Percentiles rank a stretch among this genome's conserved stretches.
These are phyloP conservation scores for Blastobotrys raffinosifermentans DNA, from an alignment of 1,139 yeast species.

Conservation along the genomic window DNA sequence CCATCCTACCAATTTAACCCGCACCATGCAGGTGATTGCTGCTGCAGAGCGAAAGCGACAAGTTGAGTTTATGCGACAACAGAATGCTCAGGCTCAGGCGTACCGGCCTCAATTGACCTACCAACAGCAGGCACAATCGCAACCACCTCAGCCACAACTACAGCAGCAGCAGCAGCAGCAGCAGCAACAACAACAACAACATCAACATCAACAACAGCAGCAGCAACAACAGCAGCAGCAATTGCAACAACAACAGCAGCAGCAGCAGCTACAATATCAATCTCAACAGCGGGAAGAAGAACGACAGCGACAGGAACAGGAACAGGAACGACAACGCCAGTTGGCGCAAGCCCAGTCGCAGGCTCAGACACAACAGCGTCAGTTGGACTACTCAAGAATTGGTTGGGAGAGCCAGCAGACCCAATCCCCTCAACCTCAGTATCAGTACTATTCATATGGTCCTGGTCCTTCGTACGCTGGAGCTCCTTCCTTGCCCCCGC, in stretches of 20 bases:
- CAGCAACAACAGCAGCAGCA: slow-evolving; percentile 8
- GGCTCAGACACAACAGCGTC: slow-evolving; percentile 5
- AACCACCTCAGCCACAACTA: slow-evolving; percentile 14
- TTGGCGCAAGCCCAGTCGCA: slow-evolving; percentile 9
- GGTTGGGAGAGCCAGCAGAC: no score
- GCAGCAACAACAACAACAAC: slow-evolving; percentile 12
- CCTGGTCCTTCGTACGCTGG: no score
- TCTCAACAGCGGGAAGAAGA: slow-evolving; percentile 4
- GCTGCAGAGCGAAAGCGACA: slow-evolving; percentile 32
- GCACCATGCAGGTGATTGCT: slow-evolving; percentile 34
- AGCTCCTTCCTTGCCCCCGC: no score
- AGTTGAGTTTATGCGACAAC: slow-evolving; percentile 21
- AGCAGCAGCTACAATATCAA: slow-evolving; percentile 7
- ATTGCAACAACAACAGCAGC: slow-evolving; percentile 7
- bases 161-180: slow-evolving; percentile 10
- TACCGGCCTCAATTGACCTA: no score
- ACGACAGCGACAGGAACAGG: slow-evolving; percentile 12
- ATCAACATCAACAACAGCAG: slow-evolving; percentile 10
- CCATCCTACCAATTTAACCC: slow-evolving; percentile 30
- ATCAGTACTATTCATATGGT: no score
- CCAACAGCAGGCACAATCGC: slow-evolving; percentile 13
- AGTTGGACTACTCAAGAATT: no score
- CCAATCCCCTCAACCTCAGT: no score
- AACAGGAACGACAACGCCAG: slow-evolving; percentile 3
- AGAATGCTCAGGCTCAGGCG: slow-evolving; percentile 16